Conservation (phyloP, 2,329 filamentous ascomycete genomes). For the Pyrenophora graminea region DNA sequence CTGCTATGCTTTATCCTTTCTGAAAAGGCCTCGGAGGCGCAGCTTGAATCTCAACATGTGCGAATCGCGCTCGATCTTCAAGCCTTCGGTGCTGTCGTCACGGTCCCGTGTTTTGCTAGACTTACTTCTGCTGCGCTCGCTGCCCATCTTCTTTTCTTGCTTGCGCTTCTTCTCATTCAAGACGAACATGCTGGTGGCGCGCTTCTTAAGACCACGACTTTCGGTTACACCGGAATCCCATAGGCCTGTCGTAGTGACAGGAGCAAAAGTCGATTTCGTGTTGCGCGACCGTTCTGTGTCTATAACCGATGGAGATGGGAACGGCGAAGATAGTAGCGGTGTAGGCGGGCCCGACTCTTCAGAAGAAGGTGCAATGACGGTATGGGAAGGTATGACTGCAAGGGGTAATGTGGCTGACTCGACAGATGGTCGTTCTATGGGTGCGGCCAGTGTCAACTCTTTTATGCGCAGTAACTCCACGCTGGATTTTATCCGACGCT, state of each 20-base stretch:
- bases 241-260: conserved; percentile 40
- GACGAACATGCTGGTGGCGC: conserved; percentile 42
- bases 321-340: conserved; percentile 16
- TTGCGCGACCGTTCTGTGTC: conserved; percentile 29
- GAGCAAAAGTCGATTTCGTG: conserved; percentile 39
- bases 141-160: conserved; percentile 27
- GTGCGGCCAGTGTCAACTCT: conserved; percentile 30
- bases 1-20: conserved; percentile 12
- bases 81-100: conserved; percentile 13
- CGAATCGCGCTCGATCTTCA: conserved; percentile 19
- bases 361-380: conserved; percentile 18
- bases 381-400: conserved; percentile 17
- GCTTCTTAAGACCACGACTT: conserved; percentile 30
- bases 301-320: conserved; percentile 20
- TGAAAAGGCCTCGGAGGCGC: conserved; percentile 15
- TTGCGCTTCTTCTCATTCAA: conserved; percentile 40
- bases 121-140: conserved; percentile 32
- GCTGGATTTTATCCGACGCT: conserved; percentile 38
- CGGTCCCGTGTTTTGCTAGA: conserved; percentile 26
- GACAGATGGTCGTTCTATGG: conserved; percentile 14
- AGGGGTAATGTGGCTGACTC: conserved; percentile 3
- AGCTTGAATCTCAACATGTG: conserved; percentile 23
- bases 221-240: conserved; percentile 44
- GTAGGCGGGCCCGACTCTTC: conserved; percentile 9
- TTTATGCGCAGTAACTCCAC: conserved; percentile 39